Base-by-base conservation (phyloP, 805 yeast species). In the Ogataea saltuana region DNA sequence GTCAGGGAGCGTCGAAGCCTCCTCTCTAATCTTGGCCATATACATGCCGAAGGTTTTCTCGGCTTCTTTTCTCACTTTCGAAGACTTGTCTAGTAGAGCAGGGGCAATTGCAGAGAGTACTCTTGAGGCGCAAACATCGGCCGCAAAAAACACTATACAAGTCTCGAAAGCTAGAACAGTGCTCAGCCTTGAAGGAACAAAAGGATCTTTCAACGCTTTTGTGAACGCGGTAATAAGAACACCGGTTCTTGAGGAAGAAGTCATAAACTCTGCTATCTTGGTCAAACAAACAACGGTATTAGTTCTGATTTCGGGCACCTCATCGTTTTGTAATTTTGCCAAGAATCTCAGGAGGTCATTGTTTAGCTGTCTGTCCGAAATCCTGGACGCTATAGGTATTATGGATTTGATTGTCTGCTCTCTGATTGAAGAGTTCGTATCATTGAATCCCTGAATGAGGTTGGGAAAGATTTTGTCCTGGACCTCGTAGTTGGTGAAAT, bases 211-310 rank as follows among this genome's bases (percentile, higher is more conserved):
- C 34, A 91, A 70, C 0, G 95, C 85, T 55, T 89, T 83, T 2
- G 87, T 77, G 54, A 86, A 84, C 0, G 97, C 98, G 1, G 97
- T 88, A 3, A 88, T 81, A 36, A 93, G 67, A 2, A 93, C 96
- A 17, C 80, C 81, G 8, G 87, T 72, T 45, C 90, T 73, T 3
- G 85, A 70, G 12, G 60, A 63, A 16, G 69, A 56, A 54, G 80
- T 80, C 53, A 88, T 74, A 45, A 70, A 65, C 23, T 71, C 61
- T 0, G 93, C 81, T 33, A 88, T 78, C 42, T 78, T 78, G 30
- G 85, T 80, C 25, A 88, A 72, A 32, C 86, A 72, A 16, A 84
- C 71, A 12, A 88, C 76, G 0, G 95, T 86, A 55, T 84, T 85
- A 3, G 88, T 85, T 53, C 96, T 67, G 22, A 88, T 83, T 9